Evolutionary conservation across 2,329 filamentous ascomycete genomes (phyloP).

Genomic region (Apiospora malaysiana): DNA sequence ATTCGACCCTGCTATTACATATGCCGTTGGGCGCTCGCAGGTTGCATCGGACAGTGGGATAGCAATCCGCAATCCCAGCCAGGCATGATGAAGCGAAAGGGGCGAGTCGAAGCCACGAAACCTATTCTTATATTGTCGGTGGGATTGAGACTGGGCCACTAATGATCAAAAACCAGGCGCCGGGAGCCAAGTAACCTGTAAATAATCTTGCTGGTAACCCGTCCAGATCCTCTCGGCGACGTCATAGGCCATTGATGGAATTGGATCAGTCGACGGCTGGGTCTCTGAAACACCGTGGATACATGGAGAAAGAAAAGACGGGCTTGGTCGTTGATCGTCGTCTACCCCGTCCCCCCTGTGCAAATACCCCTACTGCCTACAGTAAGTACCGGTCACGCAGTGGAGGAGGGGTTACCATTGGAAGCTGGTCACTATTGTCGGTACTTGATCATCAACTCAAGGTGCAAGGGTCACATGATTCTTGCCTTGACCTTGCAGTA

Average conservation of each 20-base stretch:
- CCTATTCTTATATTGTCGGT: neutral
- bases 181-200: neutral
- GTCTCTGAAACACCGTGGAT: conserved; percentile 1
- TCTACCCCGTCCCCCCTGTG: neutral
- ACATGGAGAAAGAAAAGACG: neutral
- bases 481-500: neutral
- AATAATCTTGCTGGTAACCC: neutral
- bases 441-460: neutral
- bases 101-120: neutral
- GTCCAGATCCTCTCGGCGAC: neutral
- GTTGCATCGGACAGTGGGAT: neutral
- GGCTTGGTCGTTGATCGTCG: conserved; percentile 9
- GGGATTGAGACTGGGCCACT: conserved; percentile 1
- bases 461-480: neutral
- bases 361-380: neutral
- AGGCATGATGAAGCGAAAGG: neutral
- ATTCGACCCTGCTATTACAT: neutral
- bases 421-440: no score
- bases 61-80: neutral
- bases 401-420: no score
- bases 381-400: no score
- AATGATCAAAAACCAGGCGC: neutral
- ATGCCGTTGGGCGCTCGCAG: neutral
- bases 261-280: neutral
- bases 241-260: conserved; percentile 3